These are phyloP conservation scores for Malus sylvestris DNA, from an alignment of 306 rosid genomes.

Conservation along the genomic window DNA sequence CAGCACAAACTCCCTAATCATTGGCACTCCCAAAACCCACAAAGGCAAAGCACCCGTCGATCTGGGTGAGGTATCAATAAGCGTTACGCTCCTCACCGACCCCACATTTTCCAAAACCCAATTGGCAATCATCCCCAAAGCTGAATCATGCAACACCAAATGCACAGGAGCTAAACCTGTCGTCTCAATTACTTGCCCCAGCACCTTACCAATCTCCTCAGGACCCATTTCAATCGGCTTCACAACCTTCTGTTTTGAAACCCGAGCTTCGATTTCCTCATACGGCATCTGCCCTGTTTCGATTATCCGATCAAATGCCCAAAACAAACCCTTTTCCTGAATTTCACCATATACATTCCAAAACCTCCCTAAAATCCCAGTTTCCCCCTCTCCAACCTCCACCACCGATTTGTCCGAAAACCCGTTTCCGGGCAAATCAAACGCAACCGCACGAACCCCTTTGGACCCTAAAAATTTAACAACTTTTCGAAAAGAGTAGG, in stretches of 20 bases:
- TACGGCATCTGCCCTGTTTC: conserved; percentile 93
- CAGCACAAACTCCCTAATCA: conserved; percentile 58
- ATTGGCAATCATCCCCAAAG: conserved; percentile 51
- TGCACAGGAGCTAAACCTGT: conserved; percentile 73
- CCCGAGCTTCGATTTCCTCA: conserved; percentile 56
- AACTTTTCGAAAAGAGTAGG: conserved; percentile 56
- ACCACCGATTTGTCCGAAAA: conserved; percentile 64
- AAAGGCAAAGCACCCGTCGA: conserved; percentile 55
- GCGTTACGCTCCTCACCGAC: conserved; percentile 64
- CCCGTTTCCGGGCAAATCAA: conserved; percentile 86
- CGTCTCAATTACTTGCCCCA: conserved; percentile 65
- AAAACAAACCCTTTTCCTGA: conserved; percentile 74
- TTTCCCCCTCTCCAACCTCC: conserved; percentile 35
- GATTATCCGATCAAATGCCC: conserved; percentile 89
- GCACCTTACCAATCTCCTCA: conserved; percentile 55
- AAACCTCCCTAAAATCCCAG: conserved; percentile 67
- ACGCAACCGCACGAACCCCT: conserved; percentile 47
- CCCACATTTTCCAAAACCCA: conserved; percentile 64
- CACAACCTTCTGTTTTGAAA: conserved; percentile 41
- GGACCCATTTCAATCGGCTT: conserved; percentile 61
- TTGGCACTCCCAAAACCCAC: conserved; percentile 52
- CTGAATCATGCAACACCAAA: conserved; percentile 81
- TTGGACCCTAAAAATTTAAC: conserved; percentile 33
- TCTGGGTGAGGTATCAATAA: conserved; percentile 50
- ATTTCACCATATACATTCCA: conserved; percentile 58